Base-by-base conservation (phyloP, 169 alveolate species). In the Plasmodium cynomolgi region DNA sequence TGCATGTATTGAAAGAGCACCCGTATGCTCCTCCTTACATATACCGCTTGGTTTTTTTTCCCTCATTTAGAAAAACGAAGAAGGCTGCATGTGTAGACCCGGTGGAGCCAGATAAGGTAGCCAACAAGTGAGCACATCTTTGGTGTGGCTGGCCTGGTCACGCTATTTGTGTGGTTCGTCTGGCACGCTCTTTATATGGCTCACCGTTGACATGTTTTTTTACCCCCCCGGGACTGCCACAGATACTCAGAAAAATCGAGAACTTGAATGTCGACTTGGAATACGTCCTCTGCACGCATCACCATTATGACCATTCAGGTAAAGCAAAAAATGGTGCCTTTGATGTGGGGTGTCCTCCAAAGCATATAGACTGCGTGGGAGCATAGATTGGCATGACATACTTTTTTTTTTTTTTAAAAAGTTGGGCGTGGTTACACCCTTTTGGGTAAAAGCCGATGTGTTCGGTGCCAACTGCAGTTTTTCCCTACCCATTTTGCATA, bases 251-350 rank as follows among this genome's bases (percentile, higher is more conserved):
- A 29, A 83, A 95, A 26, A 95, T 95, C 6, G 96, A 96, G 80
- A 83, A 94, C 47, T 34, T 71, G 8, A 91, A 86, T 34, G 96
- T 93, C 41, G 93, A 92, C 20, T 86, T 83, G 93, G 94, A 44
- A 58, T 84, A 74, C 50, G 92, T 92, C 17, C 86, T 95, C 20
- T 88, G 95, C 82, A 98, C 99, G 9, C 99, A 98, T 81, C 96
- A 96, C 83, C 99, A 98, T 84, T 79, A 83, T 84, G 99, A 98
- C 80, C 99, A 98, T 93, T 81, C 98, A 54, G 93, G 93, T 84
- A 26, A 58, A 33, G 13, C 29, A 84, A 33, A 83, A 47, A 81
- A 50, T 44, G 54, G 54, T 11, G 54, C 1, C 54, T 44, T 1
- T 9, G 3, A 15, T 44, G 17, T 1, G 54, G 17, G 39, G n/a